Evolutionary conservation across 345 rosid genomes (phyloP), one percentile per base, ranked within the genome.

Genomic region (Salix purpurea): DNA sequence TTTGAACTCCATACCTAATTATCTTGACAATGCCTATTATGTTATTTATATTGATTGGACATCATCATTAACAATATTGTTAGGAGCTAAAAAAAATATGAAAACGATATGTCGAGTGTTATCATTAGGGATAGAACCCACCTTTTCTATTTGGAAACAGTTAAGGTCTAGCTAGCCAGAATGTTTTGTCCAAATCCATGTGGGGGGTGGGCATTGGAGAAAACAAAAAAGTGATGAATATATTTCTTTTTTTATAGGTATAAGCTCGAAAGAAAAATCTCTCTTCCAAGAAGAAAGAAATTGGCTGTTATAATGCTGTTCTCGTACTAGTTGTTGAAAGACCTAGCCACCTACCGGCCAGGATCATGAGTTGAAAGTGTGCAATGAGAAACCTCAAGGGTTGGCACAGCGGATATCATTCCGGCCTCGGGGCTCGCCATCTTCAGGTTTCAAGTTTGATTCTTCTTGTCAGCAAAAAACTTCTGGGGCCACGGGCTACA

Each of bases 141-240:
- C 10, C n/a, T 73, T 74, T 79, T 58, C 36, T 72, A 23, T 54
- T 75, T 48, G 74, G 76, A 44, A 74, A 42, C 56, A 34, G 36
- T 18, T 58, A 4, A 7, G 11, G 19, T 52, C 60, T 7, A 52
- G n/a, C n/a, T 7, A 52, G 9, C n/a, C 60, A 52, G 60, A 18
- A 54, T 54, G 60, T 19, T 54, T 2, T 54, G 60, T 54, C 60
- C 60, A 19, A 40, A 54, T 54, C 60, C 7, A 54, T 6, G 19
- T 21, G 60, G 50, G 37, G 37, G 37, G 37, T 34, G 6, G 23
- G 23, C 60, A 54, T 21, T 19, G 21, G 60, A 54, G 24, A 54
- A 19, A 19, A 18, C n/a, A 19, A 54, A 0, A 54, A 54, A 21
- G 60, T 6, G 1, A 21, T 19, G n/a, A 54, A 54, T 1, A 54